A percentile compares a stretch with the other conserved stretches of the same genome.
Conservation (phyloP, 805 yeast genomes). For the Spathaspora girioi region DNA sequence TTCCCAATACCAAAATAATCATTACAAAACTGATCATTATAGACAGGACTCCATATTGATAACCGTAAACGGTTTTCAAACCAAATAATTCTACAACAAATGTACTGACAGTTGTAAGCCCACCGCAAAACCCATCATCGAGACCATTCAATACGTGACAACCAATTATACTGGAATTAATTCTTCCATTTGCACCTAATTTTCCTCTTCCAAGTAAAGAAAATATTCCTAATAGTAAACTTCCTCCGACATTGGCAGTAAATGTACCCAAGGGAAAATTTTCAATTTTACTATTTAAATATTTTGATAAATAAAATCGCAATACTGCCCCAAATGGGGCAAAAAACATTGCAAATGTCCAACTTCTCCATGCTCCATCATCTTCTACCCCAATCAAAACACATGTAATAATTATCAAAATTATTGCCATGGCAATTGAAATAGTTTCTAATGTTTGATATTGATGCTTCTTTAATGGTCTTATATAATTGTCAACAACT, state of each 20-base stretch:
- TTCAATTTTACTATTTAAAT: slow-evolving; percentile 38
- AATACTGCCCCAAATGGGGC: slow-evolving; percentile 68
- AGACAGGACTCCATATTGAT: slow-evolving; percentile 50
- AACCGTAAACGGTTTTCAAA: slow-evolving; percentile 28
- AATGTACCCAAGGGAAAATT: slow-evolving; percentile 56
- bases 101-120: slow-evolving; percentile 72
- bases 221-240: slow-evolving; percentile 41
- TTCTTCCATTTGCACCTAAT: slow-evolving; percentile 10
- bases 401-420: slow-evolving; percentile 26
- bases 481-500: slow-evolving; percentile 19
- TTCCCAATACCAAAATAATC: slow-evolving; percentile 61
- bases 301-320: slow-evolving; percentile 53
- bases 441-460: slow-evolving; percentile 19
- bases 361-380: slow-evolving; percentile 50
- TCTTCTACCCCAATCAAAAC: slow-evolving; percentile 39
- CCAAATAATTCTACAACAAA: slow-evolving; percentile 63
- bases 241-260: slow-evolving; percentile 46
- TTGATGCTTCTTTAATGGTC: slow-evolving; percentile 13
- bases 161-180: slow-evolving; percentile 28
- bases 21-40: slow-evolving; percentile 45
- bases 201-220: slow-evolving; percentile 45
- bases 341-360: slow-evolving; percentile 67
- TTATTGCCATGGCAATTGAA: slow-evolving; percentile 19
- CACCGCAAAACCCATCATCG: slow-evolving; percentile 67
- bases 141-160: slow-evolving; percentile 56